Base-by-base conservation (phyloP, 441 rosid species). In the Lepidium campestre region DNA sequence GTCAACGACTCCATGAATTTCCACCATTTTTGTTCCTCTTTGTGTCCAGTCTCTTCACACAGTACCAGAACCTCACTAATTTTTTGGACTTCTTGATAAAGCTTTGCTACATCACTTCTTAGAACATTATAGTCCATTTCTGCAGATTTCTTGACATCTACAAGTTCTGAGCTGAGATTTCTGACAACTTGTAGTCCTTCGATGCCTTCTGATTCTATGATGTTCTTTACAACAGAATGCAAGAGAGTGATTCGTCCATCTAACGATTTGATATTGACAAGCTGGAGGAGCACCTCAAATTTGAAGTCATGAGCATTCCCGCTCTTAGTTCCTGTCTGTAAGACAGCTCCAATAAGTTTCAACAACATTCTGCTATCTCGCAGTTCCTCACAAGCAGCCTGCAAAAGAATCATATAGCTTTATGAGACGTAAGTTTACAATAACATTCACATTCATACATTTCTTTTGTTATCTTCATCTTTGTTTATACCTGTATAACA, bases 301-400 rank as follows among this genome's bases (percentile, higher is more conserved):
- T 85, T 91, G 79, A 91, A 91, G 23, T 83, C 86, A 25, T 73
- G 88, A 41, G 93, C 93, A 80, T 87, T 91, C 17, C 89, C 96
- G 23, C 92, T 86, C 89, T 91, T 74, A 81, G 80, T 87, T 47
- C 94, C 97, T 2, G 83, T 85, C 79, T 89, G 86, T 32, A 91
- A 87, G 22, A 87, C 93, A 63, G 87, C 95, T 78, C 84, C 93
- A 20, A 87, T 46, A 73, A 91, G 90, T 67, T 83, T 87, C 75
- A 87, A 42, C 60, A 91, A 81, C 92, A 89, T 86, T 70, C 80
- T 80, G 64, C 84, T 86, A 11, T 49, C 83, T 67, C 94, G 65
- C 48, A 91, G 76, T 76, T 87, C 93, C 68, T 87, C 98, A 67
- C 96, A 91, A 64, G 96, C 96, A 57, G 79, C 82, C 96, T 91